Percentiles rank a stretch among this genome's conserved stretches.
These are phyloP conservation scores for Acanthamoeba royreba DNA, from an alignment of 208 protist genomes.

Conservation along the genomic window DNA sequence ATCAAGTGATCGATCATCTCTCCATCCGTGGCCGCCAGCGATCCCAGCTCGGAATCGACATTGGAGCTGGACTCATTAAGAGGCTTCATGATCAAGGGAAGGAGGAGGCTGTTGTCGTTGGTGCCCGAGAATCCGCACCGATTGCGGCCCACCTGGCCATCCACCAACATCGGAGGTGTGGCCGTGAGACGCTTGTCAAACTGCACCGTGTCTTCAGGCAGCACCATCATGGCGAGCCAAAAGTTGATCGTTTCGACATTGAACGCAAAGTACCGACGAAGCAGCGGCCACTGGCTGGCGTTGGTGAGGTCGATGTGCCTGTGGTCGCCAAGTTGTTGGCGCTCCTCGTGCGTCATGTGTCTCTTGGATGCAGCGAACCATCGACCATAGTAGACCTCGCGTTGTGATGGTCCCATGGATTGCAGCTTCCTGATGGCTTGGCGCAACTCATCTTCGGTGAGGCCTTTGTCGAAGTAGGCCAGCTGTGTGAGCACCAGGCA, in stretches of 20 bases:
- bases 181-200: background rate
- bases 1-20: background rate
- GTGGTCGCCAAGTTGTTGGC: background rate
- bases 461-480: conserved; percentile 55
- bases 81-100: conserved; percentile 10
- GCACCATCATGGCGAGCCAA: conserved; percentile 12
- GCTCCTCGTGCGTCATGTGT: background rate
- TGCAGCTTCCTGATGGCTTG: conserved; percentile 27
- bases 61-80: background rate
- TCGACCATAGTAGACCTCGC: background rate
- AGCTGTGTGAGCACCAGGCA: conserved; percentile 51
- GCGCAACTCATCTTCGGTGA: background rate
- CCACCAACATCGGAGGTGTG: background rate
- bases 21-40: conserved; percentile 47
- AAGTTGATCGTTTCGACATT: background rate
- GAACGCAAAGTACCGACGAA: background rate
- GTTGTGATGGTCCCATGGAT: background rate
- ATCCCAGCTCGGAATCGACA: background rate
- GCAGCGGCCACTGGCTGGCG: background rate
- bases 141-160: background rate
- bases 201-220: background rate
- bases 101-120: conserved; percentile 43
- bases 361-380: background rate
- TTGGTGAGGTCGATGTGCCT: background rate
- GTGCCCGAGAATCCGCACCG: conserved; percentile 54